phyloP scores from a whole-genome alignment of 495 filamentous ascomycete species.

The Hyaloscypha hepaticicola region DNA sequence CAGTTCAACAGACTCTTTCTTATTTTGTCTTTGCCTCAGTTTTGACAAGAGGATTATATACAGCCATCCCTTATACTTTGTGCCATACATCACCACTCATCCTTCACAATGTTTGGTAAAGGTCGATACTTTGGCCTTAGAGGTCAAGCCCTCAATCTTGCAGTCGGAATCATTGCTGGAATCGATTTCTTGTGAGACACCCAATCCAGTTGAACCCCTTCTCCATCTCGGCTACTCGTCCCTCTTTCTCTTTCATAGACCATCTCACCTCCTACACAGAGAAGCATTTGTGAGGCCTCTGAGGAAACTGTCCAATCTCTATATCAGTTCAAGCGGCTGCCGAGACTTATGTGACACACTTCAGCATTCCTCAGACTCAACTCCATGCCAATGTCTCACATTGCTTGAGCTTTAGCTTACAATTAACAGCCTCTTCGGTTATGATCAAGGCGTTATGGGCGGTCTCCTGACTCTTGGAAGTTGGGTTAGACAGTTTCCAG shows the following conservation, averaged over 20 bases:
- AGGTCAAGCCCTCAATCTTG: conserved; percentile 63
- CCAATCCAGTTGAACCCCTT: too few species aligned
- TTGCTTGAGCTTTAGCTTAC: neutral
- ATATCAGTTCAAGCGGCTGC: neutral
- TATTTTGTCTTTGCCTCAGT: neutral
- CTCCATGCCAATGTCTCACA: neutral
- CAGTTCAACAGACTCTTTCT: neutral
- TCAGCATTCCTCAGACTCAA: neutral
- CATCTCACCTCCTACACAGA: neutral
- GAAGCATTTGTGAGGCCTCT: neutral
- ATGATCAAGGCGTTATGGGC: conserved; percentile 48
- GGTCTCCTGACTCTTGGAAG: conserved; percentile 42
- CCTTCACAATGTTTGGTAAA: conserved; percentile 14
- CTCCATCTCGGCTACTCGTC: neutral
- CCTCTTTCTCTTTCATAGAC: neutral
- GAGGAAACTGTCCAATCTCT: neutral
- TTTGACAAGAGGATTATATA: neutral
- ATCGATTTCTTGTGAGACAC: conserved; percentile 61
- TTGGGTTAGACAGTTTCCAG: conserved; percentile 40
- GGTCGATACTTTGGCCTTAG: conserved; percentile 61
- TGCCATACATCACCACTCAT: neutral
- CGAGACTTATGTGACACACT: too few species aligned
- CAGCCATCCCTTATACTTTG: neutral
- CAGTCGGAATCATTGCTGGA: conserved; percentile 66
- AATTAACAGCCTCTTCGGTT: conserved; percentile 44